These are phyloP conservation scores for Calonectria crousiana DNA, from an alignment of 2,329 filamentous ascomycete species.

Conservation along the genomic window DNA sequence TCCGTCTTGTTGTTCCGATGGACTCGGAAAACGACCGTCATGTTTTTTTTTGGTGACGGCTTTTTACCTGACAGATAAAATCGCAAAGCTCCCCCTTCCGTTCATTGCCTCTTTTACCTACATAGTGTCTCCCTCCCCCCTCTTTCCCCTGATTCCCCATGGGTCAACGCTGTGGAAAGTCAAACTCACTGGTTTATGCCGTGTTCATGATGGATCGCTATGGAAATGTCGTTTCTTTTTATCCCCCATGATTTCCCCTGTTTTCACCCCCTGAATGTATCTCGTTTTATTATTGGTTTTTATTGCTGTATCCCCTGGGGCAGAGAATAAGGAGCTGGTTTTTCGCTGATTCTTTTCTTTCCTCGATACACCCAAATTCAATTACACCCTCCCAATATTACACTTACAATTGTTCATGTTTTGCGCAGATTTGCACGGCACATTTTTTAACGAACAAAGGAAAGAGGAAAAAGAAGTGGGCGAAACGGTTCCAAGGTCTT, in stretches of 20 bases:
- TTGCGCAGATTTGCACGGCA: constrained; percentile 20
- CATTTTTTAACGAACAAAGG: constrained; percentile 3
- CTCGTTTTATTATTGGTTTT: constrained; percentile 37
- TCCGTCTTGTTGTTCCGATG: constrained; percentile 46
- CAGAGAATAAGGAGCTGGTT: constrained; percentile 31
- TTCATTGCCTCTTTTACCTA: constrained; percentile 32
- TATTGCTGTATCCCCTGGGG: constrained; percentile 34
- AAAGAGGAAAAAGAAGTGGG: constrained; percentile 1
- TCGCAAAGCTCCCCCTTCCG: constrained; percentile 42
- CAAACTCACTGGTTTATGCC: constrained; percentile 27
- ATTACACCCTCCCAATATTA: constrained; percentile 8
- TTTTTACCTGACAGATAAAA: constrained; percentile 47
- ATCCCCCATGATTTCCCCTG: constrained; percentile 30
- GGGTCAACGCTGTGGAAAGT: constrained; percentile 37
- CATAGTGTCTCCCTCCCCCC: constrained; percentile 37
- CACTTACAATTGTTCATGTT: constrained; percentile 20
- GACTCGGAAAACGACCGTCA: constrained; percentile 40
- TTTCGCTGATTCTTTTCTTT: constrained; percentile 30
- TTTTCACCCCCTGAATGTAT: constrained; percentile 23
- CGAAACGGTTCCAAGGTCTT: background rate
- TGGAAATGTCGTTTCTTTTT: constrained; percentile 48
- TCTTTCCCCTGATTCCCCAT: constrained; percentile 26
- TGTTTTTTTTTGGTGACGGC: constrained; percentile 38
- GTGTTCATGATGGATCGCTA: constrained; percentile 43
- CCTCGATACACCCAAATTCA: constrained; percentile 20